Evolutionary conservation across 176 grass and related monocot genomes (phyloP), one percentile per base, ranked within the genome.

Genomic region (Avena sativa): DNA sequence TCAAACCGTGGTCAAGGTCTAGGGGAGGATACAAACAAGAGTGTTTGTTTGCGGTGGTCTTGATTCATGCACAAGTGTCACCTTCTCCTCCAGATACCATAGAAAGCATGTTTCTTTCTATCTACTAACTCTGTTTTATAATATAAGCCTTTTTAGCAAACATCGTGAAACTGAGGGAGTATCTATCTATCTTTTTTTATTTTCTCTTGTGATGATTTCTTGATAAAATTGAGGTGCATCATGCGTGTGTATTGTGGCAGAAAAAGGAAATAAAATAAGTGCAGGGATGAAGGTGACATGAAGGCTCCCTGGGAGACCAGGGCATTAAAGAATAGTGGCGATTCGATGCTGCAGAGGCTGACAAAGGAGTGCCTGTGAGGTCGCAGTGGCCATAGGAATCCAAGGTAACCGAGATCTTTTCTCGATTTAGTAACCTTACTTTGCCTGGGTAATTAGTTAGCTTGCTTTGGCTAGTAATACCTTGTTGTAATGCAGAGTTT

Each of bases 241-340:
- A 36, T 40, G 55, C 2, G 46, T 26, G 26, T 46, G 26, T 28
- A 51, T 79, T 57, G 76, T 38, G 76, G 16, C 15, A 12, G 6
- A 79, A 78, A 78, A 4, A 8, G 1, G 23, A 10, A 28, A 14
- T 71, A 20, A 51, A 12, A 62, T 2, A n/a, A 61, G 6, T 16
- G 71, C 25, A 7, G 48, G 76, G 60, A 78, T 85, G 83, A 87
- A 87, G 85, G 67, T 74, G 78, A 74, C 78, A 87, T 64, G 85
- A 87, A 87, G 19, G 66, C 43, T 72, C 55, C 66, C 11, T 23
- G 77, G 85, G 85, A 87, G 85, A 87, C 66, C 38, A 38, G 38
- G 25, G 25, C 55, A 87, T 52, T 81, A 9, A 52, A 80, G 21
- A 62, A 30, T 12, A 73, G 26, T 56, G 15, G 51, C 9, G 53